These are phyloP conservation scores for Pugionium cornutum DNA, from an alignment of 345 rosid species.

Conservation along the genomic window DNA sequence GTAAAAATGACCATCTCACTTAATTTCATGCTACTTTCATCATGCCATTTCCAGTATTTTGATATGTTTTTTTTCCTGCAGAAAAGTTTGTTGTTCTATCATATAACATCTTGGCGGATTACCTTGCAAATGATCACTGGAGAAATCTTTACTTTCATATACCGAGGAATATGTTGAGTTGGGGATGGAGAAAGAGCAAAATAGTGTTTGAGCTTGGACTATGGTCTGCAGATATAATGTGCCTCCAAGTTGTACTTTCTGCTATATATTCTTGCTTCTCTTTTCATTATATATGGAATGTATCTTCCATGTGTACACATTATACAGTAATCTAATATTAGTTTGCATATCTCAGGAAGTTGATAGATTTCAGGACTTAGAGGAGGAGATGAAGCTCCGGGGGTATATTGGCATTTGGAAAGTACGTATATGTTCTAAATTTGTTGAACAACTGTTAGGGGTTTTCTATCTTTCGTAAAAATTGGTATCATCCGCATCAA, in stretches of 20 bases:
- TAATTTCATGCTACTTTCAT: not conserved
- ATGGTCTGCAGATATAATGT: slow-evolving; percentile 95
- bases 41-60: not conserved
- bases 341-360: slow-evolving; percentile 63
- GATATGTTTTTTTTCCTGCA: slow-evolving; percentile 41
- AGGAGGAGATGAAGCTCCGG: slow-evolving; percentile 58
- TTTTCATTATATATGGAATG: not conserved
- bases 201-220: slow-evolving; percentile 79
- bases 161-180: slow-evolving; percentile 68
- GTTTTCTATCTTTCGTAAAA: not conserved
- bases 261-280: not conserved
- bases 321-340: not conserved
- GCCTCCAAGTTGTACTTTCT: slow-evolving; percentile 70
- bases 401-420: slow-evolving; percentile 90
- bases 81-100: slow-evolving; percentile 76
- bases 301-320: slow-evolving; percentile 7
- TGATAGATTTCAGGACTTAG: slow-evolving; percentile 81
- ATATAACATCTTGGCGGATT: slow-evolving; percentile 90
- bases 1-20: not conserved
- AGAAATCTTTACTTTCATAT: slow-evolving; percentile 78
- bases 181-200: slow-evolving; percentile 80
- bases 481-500: slow-evolving; percentile 1
- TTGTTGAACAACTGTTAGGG: not conserved
- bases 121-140: slow-evolving; percentile 78
- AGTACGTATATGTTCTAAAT: slow-evolving; percentile 44